Base-by-base conservation (phyloP, 2,329 filamentous ascomycete species). In the Neonectria ditissima region DNA sequence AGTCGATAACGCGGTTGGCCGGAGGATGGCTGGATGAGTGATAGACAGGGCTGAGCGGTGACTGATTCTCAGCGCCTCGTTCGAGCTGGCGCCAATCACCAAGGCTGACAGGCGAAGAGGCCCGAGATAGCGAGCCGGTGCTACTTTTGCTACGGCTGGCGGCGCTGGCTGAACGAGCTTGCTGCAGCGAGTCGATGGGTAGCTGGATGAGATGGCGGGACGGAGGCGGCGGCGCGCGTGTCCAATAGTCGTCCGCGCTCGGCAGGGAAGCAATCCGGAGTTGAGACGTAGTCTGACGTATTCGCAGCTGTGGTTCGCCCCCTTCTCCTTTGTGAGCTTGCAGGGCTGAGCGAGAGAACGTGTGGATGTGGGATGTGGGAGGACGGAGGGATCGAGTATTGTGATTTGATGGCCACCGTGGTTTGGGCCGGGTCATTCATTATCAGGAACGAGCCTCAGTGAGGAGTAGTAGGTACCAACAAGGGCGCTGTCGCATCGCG, bases 361-460 rank as follows among this genome's bases (percentile, higher is more conserved):
- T 51, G 58, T 50, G 52, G 51, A 54, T 39, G 50, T 53, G 55
- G 48, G 50, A 61, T 61, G 58, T 61, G 58, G 45, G 58, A 61
- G 58, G 58, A 44, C 41, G 7, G 39, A 44, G 34, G 20, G 45
- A 61, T 45, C 32, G 39, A 34, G 51, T 43, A 22, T 41, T 51
- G 34, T 55, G 58, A 51, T 61, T 55, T 61, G 51, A 30, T 55
- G 44, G 34, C 43, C 51, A 10, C 37, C 44, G 20, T 43, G 44
- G 22, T 28, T 30, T 22, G 14, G 41, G 41, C 45, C 47, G 24
- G 50, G 45, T 39, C 32, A 34, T 22, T n/a, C 41, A 48, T 48
- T 55, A 28, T 54, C 22, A 37, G 37, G 47, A 41, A 44, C 45
- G 24, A 26, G 6, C 24, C 24, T 26, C 24, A n/a, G 26, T 28